Conservation (phyloP, 805 yeast species). For the Zygosaccharomyces pseudorouxii region DNA sequence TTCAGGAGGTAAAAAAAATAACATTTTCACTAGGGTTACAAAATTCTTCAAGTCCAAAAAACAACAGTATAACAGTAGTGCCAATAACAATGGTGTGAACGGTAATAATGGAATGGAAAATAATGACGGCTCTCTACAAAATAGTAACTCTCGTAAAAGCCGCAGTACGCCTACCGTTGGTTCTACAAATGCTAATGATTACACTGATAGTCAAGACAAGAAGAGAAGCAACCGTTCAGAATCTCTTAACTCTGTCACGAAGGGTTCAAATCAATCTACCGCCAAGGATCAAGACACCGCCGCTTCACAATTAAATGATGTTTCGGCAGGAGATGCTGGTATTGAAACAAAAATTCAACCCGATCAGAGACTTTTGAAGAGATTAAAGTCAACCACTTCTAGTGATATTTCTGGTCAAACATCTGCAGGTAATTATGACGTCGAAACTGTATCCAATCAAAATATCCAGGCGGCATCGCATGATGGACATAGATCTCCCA, state of each 20-base stretch:
- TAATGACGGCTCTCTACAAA: neutral
- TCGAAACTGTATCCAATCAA: conserved; percentile 16
- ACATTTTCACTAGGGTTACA: conserved; percentile 33
- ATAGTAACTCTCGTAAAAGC: conserved; percentile 9
- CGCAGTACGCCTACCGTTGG: conserved; percentile 5
- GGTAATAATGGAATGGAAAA: conserved; percentile 1
- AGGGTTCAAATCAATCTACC: conserved; percentile 7
- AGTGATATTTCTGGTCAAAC: conserved; percentile 31
- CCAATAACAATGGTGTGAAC: neutral
- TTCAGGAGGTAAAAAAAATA: conserved; percentile 22
- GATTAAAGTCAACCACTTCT: conserved; percentile 26
- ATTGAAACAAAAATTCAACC: conserved; percentile 1
- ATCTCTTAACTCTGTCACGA: conserved; percentile 11
- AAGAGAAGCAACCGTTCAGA: conserved; percentile 15
- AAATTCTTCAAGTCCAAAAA: conserved; percentile 33
- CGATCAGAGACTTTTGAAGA: conserved; percentile 18
- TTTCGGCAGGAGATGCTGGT: neutral
- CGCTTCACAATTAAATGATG: conserved; percentile 1
- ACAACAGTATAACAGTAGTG: conserved; percentile 2
- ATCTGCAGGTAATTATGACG: conserved; percentile 29
- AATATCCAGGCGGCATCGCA: conserved; percentile 9
- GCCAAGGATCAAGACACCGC: conserved; percentile 8
- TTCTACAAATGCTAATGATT: conserved; percentile 1
- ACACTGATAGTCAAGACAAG: conserved; percentile 7
- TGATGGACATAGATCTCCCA: conserved; percentile 16